Base-by-base conservation (phyloP, 805 yeast genomes). In the Kuraishia borneana region DNA sequence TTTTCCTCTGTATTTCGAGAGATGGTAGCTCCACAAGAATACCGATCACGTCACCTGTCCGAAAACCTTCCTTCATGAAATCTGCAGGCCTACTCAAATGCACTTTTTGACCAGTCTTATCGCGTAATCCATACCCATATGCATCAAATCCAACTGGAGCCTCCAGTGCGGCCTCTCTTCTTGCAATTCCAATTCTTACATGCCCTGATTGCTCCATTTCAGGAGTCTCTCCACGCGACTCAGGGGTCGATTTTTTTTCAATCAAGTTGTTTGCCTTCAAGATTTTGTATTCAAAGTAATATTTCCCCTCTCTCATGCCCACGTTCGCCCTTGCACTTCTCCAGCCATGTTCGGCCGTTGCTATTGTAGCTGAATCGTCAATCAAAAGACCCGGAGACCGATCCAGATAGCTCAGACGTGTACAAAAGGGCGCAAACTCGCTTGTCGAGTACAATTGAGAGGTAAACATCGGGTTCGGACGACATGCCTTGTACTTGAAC, bases 121-220 rank as follows among this genome's bases (percentile, higher is more conserved):
- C 96, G 39, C 96, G 65, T 2, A 92, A 48, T 2, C 95, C 96
- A 54, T 92, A 89, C 0, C 96, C 89, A 57, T 87, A 92, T 0
- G 87, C 89, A 54, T 92, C 97, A 47, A 73, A 84, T 3, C 99
- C 99, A 5, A 88, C 92, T 0, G 99, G 97, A 0, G 94, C 95
- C 44, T 89, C 96, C 30, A 88, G 56, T 33, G 85, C 73, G 2
- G 95, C 92, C 48, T 89, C 97, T 40, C 85, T 68, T 34, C 97
- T 61, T 0, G 80, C 80, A 25, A 89, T 50, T 0, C 99, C 99
- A 20, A 88, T 50, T 20, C 98, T 59, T 2, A 92, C 85, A 52
- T 88, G 89, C 12, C 61, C 50, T 18, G 34, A 10, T 14, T 14
- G 9, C 3, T 14, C 18, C 12, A n/a, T 18, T 5, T 12, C 32